Base-by-base conservation (phyloP, 139 green algal genomes). In the Eudorina sp. region DNA sequence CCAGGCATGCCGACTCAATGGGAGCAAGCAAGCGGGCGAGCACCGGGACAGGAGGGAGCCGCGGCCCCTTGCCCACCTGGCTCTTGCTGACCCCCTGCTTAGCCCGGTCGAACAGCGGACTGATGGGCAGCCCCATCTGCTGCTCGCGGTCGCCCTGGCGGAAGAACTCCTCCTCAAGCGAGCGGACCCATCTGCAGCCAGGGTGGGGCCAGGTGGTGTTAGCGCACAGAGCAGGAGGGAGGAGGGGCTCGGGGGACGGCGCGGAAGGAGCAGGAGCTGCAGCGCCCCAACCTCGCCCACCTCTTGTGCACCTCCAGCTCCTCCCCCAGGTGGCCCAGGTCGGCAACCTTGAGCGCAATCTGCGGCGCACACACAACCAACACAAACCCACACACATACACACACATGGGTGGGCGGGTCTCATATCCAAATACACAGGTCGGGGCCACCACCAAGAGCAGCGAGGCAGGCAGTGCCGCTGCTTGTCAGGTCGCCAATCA, bases 121-220 rank as follows among this genome's bases (percentile, higher is more conserved):
- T 91, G 38, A 93, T 74, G 60, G 85, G 29, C 64, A 94, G 84
- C 5, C 84, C 86, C 16, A 70, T 53, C 8, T 66, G 43, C 13
- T 46, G 25, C 90, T 95, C 92, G 2, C 62, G 41, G 69, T 95
- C 92, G 34, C 92, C 92, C 89, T 95, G 91, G 23, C n/a, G 69
- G 84, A 89, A 89, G 43, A 89, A 83, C 84, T 89, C 69, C 70
- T 83, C 38, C 82, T 79, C 48, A 13, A 94, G 74, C 1, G 46
- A 53, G 18, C 40, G 34, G 31, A 91, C 75, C 91, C 91, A 94
- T 53, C 53, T 85, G 55, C 14, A 38, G 31, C 29, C 7, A 7
- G 70, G 21, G 16, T 31, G 70, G 14, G 29, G 38, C 21, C 23
- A 41, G 19, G 70, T 53, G 38, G 13, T 53, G 14, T 38, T 7